A percentile compares a stretch with the other conserved stretches of the same genome.
Evolutionary conservation across 768 basidiomycete species (phyloP).

Genomic region (Exsudoporus frostii): DNA sequence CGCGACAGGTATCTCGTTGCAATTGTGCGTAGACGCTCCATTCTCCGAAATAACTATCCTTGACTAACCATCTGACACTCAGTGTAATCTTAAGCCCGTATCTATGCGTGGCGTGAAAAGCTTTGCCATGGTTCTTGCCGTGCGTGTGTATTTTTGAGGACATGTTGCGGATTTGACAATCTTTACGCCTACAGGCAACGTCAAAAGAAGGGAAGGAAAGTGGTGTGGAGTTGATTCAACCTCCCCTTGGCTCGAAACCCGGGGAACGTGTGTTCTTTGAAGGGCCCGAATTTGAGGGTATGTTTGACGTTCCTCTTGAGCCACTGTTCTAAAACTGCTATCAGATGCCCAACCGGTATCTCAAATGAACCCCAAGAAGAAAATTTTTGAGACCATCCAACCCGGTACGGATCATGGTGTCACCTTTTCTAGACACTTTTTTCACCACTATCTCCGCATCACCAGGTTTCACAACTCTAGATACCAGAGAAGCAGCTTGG

Average conservation of each 20-base stretch:
- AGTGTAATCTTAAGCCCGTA: conserved; percentile 95
- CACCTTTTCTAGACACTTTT: conserved; percentile 3
- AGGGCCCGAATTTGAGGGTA: conserved; percentile 81
- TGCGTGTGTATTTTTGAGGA: conserved; percentile 39
- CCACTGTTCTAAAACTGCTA: conserved; percentile 1
- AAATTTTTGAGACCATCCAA: conserved; percentile 96
- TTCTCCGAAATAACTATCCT: neutral
- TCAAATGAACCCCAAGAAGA: conserved; percentile 97
- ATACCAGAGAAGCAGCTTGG: conserved; percentile 82
- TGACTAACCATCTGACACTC: neutral
- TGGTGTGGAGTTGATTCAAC: conserved; percentile 89
- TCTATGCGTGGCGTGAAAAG: conserved; percentile 98
- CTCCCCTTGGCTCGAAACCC: conserved; percentile 80
- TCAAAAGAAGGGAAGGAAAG: conserved; percentile 87
- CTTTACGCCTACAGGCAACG: conserved; percentile 70
- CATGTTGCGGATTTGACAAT: neutral
- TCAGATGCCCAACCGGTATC: conserved; percentile 64
- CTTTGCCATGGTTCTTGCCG: conserved; percentile 96
- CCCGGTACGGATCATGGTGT: conserved; percentile 50
- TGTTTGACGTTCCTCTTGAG: conserved; percentile 17
- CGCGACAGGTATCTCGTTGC: conserved; percentile 77
- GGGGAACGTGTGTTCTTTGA: conserved; percentile 97
- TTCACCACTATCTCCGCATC: neutral
- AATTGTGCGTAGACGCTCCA: conserved; percentile 51
- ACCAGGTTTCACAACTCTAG: conserved; percentile 83